Conservation (phyloP, 257 asterid genomes). For the Solanum virginianum region DNA sequence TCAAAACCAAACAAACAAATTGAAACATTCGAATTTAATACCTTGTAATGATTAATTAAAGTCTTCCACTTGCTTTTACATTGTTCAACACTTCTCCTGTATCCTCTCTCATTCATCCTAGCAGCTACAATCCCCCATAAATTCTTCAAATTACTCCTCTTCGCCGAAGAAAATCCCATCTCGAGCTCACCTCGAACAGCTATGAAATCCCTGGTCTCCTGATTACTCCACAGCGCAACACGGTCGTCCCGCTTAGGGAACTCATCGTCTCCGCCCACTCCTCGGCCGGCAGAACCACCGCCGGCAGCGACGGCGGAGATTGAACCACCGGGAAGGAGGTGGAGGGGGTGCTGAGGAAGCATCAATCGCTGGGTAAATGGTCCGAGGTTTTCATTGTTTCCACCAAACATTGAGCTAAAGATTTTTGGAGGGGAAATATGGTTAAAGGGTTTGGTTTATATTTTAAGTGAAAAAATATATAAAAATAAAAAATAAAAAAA, state of each 20-base stretch:
- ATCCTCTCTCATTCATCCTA: conserved; percentile 38
- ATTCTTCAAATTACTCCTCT: conserved; percentile 13
- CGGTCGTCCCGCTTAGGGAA: conserved; percentile 55
- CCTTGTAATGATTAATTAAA: conserved; percentile 53
- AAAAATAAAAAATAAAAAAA: too few species aligned
- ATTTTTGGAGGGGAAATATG: not conserved
- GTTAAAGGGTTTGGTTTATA: not conserved
- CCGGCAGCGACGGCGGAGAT: not conserved
- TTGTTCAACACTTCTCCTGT: conserved; percentile 44
- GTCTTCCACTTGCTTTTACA: conserved; percentile 70
- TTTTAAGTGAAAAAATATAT: not conserved
- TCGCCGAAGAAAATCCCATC: conserved; percentile 13
- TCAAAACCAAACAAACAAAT: not conserved
- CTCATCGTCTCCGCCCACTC: conserved; percentile 19
- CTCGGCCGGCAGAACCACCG: not conserved
- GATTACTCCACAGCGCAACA: conserved; percentile 53
- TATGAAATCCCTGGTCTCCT: conserved; percentile 64
- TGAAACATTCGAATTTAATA: not conserved
- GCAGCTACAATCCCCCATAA: conserved; percentile 53
- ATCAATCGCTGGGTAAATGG: conserved; percentile 1
- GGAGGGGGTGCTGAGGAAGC: conserved; percentile 10
- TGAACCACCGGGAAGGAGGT: conserved; percentile 3
- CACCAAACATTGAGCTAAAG: not conserved
- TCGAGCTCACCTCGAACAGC: conserved; percentile 50
- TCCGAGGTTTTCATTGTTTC: conserved; percentile 1